Evolutionary conservation across 176 grass and related monocot genomes (phyloP).

Genomic region (Alopecurus myosuroides): DNA sequence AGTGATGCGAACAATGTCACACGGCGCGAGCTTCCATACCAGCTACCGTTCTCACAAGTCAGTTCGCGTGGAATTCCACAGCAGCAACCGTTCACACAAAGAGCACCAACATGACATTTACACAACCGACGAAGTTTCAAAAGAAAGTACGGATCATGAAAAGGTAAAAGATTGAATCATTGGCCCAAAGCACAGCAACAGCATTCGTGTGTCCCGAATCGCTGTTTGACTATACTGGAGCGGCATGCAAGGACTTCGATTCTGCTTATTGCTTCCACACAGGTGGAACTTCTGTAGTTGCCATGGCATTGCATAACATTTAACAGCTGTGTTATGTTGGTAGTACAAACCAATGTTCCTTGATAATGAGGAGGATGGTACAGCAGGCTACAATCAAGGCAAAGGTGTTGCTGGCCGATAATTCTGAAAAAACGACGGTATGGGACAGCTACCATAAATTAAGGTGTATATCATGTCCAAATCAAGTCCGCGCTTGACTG

Average conservation of each 20-base stretch:
- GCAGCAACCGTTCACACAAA: neutral
- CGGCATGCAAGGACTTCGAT: neutral
- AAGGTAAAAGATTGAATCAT: neutral
- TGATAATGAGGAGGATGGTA: neutral
- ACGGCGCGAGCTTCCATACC: neutral
- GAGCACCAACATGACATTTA: neutral
- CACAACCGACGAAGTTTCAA: neutral
- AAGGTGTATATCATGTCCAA: constrained; percentile 27
- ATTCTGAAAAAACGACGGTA: constrained; percentile 17
- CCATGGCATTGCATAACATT: constrained; percentile 19
- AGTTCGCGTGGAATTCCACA: neutral
- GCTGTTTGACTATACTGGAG: neutral
- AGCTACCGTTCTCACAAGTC: neutral
- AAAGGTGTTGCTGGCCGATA: constrained; percentile 8
- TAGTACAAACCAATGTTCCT: constrained; percentile 28
- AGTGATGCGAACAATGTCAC: neutral
- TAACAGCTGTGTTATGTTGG: constrained; percentile 14
- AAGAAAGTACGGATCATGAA: neutral
- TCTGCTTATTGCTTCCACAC: neutral
- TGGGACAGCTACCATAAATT: constrained; percentile 32
- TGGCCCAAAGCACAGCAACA: neutral
- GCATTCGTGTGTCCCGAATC: neutral
- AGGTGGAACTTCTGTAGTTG: neutral
- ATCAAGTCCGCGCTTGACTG: constrained; percentile 10
- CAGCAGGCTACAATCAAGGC: constrained; percentile 6